Evolutionary conservation across 2,329 filamentous ascomycete species (phyloP).

Genomic region (Xenoacremonium recifei): DNA sequence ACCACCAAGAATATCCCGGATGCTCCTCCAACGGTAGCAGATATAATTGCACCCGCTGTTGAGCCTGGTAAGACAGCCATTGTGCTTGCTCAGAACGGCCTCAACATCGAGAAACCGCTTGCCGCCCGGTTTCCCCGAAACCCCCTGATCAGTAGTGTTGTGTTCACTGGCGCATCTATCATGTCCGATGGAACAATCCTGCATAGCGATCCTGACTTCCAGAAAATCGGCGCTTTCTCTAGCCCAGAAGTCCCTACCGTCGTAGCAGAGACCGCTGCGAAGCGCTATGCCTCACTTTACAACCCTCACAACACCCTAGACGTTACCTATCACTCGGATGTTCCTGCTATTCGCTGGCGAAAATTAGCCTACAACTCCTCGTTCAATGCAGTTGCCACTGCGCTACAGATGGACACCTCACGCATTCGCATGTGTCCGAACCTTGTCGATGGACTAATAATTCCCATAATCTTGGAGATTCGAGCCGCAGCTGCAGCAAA

Average conservation of each 20-base stretch:
- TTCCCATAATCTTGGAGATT: constrained; percentile 24
- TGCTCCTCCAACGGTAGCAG: constrained; percentile 10
- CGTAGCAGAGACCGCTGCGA: constrained; percentile 11
- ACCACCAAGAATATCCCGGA: constrained; percentile 24
- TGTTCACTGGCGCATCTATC: constrained; percentile 24
- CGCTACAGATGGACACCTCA: constrained; percentile 18
- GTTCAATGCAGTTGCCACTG: constrained; percentile 22
- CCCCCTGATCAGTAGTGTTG: too few species aligned
- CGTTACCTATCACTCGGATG: constrained; percentile 16
- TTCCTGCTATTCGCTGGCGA: constrained; percentile 21
- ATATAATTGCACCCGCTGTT: constrained; percentile 21
- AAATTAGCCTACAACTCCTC: constrained; percentile 25
- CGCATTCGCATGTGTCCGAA: constrained; percentile 24
- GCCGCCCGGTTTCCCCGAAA: constrained; percentile 18
- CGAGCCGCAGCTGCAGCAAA: constrained; percentile 19
- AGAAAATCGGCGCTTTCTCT: constrained; percentile 18
- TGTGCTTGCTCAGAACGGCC: constrained; percentile 23
- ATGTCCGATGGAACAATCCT: constrained; percentile 19
- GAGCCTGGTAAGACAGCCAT: constrained; percentile 16
- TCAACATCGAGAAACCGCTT: constrained; percentile 23
- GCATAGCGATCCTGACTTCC: constrained; percentile 19
- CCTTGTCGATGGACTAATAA: constrained; percentile 18
- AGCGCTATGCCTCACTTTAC: constrained; percentile 20
- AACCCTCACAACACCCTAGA: constrained; percentile 15
- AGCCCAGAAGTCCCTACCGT: constrained; percentile 21